These are phyloP conservation scores for Rutstroemia sydowiana DNA, from an alignment of 2,329 filamentous ascomycete genomes.

Conservation along the genomic window DNA sequence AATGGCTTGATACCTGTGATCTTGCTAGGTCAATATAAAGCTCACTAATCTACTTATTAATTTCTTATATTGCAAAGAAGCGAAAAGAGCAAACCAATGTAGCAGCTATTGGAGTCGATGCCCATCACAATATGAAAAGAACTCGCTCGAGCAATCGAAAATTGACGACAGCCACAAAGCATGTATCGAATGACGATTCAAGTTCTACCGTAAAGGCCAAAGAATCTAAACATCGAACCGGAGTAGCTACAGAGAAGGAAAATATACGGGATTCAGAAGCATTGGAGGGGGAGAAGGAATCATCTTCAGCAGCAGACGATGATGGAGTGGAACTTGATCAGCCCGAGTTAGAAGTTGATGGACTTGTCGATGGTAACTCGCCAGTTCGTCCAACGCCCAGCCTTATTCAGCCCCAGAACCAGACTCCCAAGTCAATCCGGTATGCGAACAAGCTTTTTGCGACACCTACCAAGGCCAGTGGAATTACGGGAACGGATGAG, in stretches of 20 bases:
- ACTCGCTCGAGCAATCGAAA: constrained; percentile 9
- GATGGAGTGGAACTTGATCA: background rate
- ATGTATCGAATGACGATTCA: background rate
- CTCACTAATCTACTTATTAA: background rate
- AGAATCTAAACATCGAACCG: background rate
- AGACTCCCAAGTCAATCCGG: constrained; percentile 18
- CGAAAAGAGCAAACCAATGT: constrained; percentile 15
- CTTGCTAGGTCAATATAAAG: background rate
- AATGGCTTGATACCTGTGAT: no score
- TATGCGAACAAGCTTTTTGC: constrained; percentile 25
- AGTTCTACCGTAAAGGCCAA: background rate
- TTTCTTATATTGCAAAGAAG: constrained; percentile 13
- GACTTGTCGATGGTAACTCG: background rate
- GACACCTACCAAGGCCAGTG: constrained; percentile 24
- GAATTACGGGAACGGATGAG: constrained; percentile 12
- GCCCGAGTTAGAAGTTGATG: background rate
- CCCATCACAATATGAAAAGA: constrained; percentile 13
- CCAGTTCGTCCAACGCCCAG: background rate
- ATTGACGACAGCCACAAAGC: background rate
- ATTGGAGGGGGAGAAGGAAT: constrained; percentile 1
- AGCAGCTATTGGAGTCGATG: constrained; percentile 7
- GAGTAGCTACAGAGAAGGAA: background rate
- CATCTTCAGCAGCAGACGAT: background rate
- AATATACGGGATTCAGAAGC: background rate
- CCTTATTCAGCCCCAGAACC: constrained; percentile 6